Conservation (phyloP, 2,329 filamentous ascomycete genomes). For the Aspergillus sp. region DNA sequence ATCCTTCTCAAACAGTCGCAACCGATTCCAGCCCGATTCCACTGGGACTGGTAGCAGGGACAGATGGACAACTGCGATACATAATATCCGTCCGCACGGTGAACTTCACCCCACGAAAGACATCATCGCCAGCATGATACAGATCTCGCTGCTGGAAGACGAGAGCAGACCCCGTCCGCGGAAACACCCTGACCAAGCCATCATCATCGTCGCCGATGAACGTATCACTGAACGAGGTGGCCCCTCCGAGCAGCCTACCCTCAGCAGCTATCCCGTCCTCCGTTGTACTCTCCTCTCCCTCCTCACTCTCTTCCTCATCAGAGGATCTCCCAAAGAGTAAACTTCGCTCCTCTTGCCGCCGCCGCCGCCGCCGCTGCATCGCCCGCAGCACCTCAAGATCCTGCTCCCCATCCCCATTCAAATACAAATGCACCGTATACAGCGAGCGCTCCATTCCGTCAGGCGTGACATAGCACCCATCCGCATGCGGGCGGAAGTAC, state of each 20-base stretch:
- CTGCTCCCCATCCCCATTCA: slow-evolving; percentile 45
- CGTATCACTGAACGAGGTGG: slow-evolving; percentile 51
- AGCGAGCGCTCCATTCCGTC: slow-evolving; percentile 52
- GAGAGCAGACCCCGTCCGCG: slow-evolving; percentile 53
- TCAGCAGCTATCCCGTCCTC: slow-evolving; percentile 17
- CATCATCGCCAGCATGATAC: slow-evolving; percentile 55
- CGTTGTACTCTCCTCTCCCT: slow-evolving; percentile 13
- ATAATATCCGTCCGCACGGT: slow-evolving; percentile 57
- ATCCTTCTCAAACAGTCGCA: background rate
- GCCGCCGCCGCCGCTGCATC: slow-evolving; percentile 11
- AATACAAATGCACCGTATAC: slow-evolving; percentile 57
- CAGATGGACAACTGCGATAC: slow-evolving; percentile 33
- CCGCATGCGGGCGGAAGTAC: slow-evolving; percentile 71
- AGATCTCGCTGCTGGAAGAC: slow-evolving; percentile 56
- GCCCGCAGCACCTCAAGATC: slow-evolving; percentile 24
- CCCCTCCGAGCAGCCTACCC: slow-evolving; percentile 46
- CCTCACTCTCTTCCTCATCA: slow-evolving; percentile 11
- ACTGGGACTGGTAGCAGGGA: too few species aligned
- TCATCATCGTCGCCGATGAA: slow-evolving; percentile 13
- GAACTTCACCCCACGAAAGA: slow-evolving; percentile 52
- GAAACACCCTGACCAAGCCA: slow-evolving; percentile 42
- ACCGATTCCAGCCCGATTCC: too few species aligned
- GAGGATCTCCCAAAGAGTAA: background rate
- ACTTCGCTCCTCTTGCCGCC: slow-evolving; percentile 1
- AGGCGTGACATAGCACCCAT: slow-evolving; percentile 61